Evolutionary conservation across 306 rosid genomes (phyloP).

Genomic region (Rubus parviflorus): DNA sequence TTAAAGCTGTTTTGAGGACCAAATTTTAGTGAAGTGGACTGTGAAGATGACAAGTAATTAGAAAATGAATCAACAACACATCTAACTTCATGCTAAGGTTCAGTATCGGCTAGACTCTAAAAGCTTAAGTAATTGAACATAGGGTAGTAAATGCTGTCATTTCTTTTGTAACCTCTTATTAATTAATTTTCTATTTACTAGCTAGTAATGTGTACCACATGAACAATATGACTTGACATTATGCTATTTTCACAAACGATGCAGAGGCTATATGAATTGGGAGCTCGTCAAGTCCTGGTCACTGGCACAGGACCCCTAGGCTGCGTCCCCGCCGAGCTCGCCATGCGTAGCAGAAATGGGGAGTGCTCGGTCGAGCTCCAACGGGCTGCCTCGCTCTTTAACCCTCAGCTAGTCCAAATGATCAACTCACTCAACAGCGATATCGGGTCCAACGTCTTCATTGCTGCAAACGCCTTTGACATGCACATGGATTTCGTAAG

Average conservation of each 20-base stretch:
- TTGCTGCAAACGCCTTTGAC: slow-evolving; percentile 52
- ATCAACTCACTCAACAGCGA: slow-evolving; percentile 39
- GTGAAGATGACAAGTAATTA: neutral
- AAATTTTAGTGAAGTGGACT: too few relatives aligned
- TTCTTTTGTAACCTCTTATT: neutral
- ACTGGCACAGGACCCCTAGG: slow-evolving; percentile 83
- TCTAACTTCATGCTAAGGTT: too few relatives aligned
- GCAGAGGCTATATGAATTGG: slow-evolving; percentile 61
- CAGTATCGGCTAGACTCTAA: too few relatives aligned
- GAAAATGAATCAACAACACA: too few relatives aligned
- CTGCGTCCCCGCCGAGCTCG: slow-evolving; percentile 73
- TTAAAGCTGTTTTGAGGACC: neutral
- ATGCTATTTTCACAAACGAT: neutral
- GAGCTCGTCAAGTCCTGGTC: slow-evolving; percentile 61
- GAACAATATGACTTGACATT: neutral
- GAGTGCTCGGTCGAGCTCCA: slow-evolving; percentile 57
- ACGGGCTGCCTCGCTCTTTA: slow-evolving; percentile 61
- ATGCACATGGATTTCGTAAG: slow-evolving; percentile 69
- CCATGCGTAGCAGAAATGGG: slow-evolving; percentile 49
- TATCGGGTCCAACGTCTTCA: slow-evolving; percentile 45
- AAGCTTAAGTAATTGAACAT: too few relatives aligned
- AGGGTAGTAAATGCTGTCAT: too few relatives aligned
- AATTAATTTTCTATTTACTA: neutral
- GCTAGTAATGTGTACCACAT: neutral
- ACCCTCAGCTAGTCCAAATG: slow-evolving; percentile 63